Evolutionary conservation across 148 eudicot species (phyloP).

Genomic region (Arbutus unedo): DNA sequence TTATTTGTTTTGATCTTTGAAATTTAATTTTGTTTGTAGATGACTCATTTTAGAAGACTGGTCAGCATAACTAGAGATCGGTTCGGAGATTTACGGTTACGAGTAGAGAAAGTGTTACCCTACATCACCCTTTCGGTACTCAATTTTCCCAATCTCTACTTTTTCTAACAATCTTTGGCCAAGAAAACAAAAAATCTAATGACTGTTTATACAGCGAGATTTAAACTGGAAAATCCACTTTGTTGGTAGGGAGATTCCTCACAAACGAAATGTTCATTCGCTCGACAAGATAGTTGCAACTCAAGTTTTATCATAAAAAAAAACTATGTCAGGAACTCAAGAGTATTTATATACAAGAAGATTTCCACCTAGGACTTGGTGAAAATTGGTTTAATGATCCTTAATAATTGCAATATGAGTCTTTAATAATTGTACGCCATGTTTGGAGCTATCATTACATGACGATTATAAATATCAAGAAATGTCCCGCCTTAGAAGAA

Average conservation of each 20-base stretch:
- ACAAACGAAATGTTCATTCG: not conserved
- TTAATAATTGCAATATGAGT: not conserved
- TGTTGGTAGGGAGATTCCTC: too few relatives aligned
- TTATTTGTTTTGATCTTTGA: too few relatives aligned
- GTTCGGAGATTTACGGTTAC: too few relatives aligned
- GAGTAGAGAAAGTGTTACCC: too few relatives aligned
- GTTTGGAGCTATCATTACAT: not conserved
- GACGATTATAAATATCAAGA: not conserved
- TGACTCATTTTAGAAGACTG: too few relatives aligned
- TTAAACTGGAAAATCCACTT: not conserved
- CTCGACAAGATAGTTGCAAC: not conserved
- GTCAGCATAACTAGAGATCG: too few relatives aligned
- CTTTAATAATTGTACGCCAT: not conserved
- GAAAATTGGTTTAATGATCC: not conserved
- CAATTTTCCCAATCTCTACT: too few relatives aligned
- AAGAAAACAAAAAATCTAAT: too few relatives aligned
- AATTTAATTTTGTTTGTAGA: too few relatives aligned
- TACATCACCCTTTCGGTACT: too few relatives aligned
- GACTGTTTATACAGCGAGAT: too few relatives aligned
- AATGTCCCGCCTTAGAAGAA: not conserved
- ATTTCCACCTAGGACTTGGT: not conserved
- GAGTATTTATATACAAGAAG: not conserved
- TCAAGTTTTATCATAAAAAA: not conserved
- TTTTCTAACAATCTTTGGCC: too few relatives aligned
- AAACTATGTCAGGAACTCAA: not conserved